Evolutionary conservation across 805 yeast species (phyloP).

Genomic region (Yarrowia porcina): DNA sequence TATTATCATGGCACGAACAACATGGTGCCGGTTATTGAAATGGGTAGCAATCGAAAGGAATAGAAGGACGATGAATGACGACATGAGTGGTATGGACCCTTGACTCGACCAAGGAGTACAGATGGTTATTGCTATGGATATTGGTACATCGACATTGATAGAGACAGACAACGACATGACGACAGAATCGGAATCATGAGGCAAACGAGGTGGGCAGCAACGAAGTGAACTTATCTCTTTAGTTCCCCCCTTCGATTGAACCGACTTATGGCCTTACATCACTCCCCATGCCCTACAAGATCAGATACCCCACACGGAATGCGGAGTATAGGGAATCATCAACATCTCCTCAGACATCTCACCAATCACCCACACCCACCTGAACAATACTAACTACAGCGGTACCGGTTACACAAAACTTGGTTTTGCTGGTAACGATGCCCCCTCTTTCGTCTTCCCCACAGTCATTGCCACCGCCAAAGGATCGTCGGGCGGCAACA

Average conservation of each 20-base stretch:
- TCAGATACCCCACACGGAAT: not conserved
- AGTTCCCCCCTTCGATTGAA: too few species aligned
- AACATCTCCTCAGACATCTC: too few species aligned
- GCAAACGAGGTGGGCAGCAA: too few species aligned
- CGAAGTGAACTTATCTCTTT: not conserved
- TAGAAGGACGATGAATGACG: not conserved
- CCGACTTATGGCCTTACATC: too few species aligned
- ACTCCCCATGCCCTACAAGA: too few species aligned
- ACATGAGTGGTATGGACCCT: not conserved
- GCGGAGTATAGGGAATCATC: not conserved
- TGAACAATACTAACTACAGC: slow-evolving; percentile 49
- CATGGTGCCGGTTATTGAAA: too few species aligned
- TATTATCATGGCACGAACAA: too few species aligned
- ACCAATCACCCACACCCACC: not conserved
- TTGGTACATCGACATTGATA: not conserved
- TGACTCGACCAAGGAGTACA: not conserved
- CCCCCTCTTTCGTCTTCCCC: slow-evolving; percentile 96
- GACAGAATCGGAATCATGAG: not conserved
- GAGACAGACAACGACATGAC: not conserved
- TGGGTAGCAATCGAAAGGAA: not conserved
- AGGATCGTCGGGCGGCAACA: slow-evolving; percentile 44
- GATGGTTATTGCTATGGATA: too few species aligned
- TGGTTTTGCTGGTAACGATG: slow-evolving; percentile 97
- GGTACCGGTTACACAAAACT: slow-evolving; percentile 98
- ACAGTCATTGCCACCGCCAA: slow-evolving; percentile 84